Base-by-base conservation (phyloP, 768 basidiomycete genomes). In the Paxillus rubicundulus region DNA sequence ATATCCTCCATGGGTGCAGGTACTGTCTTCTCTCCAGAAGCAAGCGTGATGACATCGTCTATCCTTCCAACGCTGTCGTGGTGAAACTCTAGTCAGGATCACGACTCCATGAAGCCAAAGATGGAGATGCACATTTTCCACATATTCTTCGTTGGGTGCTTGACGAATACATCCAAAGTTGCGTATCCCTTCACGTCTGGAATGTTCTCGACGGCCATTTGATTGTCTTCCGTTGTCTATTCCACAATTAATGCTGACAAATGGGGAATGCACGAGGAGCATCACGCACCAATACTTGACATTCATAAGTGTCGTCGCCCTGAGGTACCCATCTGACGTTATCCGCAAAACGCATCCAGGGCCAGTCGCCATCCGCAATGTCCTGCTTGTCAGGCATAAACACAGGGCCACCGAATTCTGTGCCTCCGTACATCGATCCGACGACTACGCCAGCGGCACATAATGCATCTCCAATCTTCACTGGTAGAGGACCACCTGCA, bases 131-230 rank as follows among this genome's bases (percentile, higher is more conserved):
- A 60, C 34, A 81, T 59, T 47, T 59, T 70, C 69, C 67, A 82
- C 14, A 70, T 38, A 1, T 72, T 66, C 5, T 71, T 73, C 0
- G 70, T 71, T 0, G 80, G 76, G 57, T 81, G 80, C 24, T 72
- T 70, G 1, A 69, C 52, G 74, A 74, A 76, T 3, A 81, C 46
- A 63, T 78, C 79, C 0, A 71, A 71, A 1, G 74, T 78, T 0
- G 72, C 66, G 42, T 77, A 79, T 10, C 72, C 76, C 18, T 66
- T 62, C 16, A 59, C 56, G 2, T 76, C 79, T 1, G 71, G 58
- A 2, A 74, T 45, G 55, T 80, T 80, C 41, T 69, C 52, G 9
- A 68, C 38, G 0, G 61, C 55, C 43, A 58, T 38, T 18, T 45
- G 36, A 20, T 58, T 54, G 5, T 45, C 36, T 7, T 57, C 47